Base-by-base conservation (phyloP, 495 filamentous ascomycete genomes). In the Penicillium cosmopolitanum region DNA sequence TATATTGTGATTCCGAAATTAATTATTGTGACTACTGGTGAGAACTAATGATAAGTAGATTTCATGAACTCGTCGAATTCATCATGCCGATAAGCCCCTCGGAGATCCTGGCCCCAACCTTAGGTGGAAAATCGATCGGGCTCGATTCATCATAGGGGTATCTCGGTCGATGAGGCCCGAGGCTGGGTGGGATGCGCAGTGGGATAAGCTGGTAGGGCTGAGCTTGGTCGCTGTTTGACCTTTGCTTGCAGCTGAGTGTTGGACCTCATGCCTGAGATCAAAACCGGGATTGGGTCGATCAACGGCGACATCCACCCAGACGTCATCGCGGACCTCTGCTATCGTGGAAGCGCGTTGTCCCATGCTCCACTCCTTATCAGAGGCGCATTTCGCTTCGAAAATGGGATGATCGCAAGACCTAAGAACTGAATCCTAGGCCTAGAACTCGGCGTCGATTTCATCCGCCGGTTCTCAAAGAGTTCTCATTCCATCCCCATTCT, bases 401-500 rank as follows among this genome's bases (percentile, higher is more conserved):
- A 31, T 31, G 28, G 28, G 28, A 31, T 31, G 28, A 31, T 1
- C 4, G 28, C 28, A 31, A 31, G 28, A 31, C 1, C 28, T 31
- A 31, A 31, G 28, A 6, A 31, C 28, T 31, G 8, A 31, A 7
- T 9, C 28, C 28, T 31, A 0, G 28, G 36, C 36, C 36, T n/a
- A 13, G 36, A 38, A 12, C 42, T 44, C n/a, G 15, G 8, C 6
- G 8, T 53, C 19, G 13, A 19, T 31, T 13, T 38, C 28, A 36
- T 44, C 58, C 66, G 10, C 43, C 60, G 16, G 42, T 28, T 36
- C 38, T 61, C 23, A 61, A 55, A 40, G 50, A 59, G 40, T 42
- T 64, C 55, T 75, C 75, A 23, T 75, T 65, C 78, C 79, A 84
- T 12, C 65, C 73, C 85, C 85, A 89, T 57, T 86, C 79, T 60